Evolutionary conservation across 2,329 filamentous ascomycete genomes (phyloP).

Genomic region (Clathrospora elynae): DNA sequence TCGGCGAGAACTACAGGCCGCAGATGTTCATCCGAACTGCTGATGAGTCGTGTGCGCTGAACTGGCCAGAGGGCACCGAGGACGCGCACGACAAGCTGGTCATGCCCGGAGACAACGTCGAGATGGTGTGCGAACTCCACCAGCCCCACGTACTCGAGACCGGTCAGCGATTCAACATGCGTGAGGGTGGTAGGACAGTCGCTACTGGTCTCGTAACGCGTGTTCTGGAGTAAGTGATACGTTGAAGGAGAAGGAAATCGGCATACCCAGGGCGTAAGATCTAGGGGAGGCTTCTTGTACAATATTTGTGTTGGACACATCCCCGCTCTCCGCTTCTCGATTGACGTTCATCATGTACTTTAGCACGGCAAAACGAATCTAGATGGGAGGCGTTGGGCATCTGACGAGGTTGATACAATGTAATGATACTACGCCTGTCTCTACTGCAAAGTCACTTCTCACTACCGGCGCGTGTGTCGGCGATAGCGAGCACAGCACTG

Average conservation of each 20-base stretch:
- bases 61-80: slow-evolving; percentile 83
- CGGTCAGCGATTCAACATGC: slow-evolving; percentile 96
- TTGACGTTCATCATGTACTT: slow-evolving; percentile 32
- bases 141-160: slow-evolving; percentile 85
- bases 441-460: no score
- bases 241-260: slow-evolving; percentile 1
- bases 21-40: slow-evolving; percentile 96
- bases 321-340: slow-evolving; percentile 34
- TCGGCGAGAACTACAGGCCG: slow-evolving; percentile 94
- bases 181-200: slow-evolving; percentile 80
- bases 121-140: slow-evolving; percentile 90
- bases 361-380: slow-evolving; percentile 32
- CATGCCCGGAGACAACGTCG: slow-evolving; percentile 98
- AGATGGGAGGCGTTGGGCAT: slow-evolving; percentile 29
- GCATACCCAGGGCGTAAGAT: slow-evolving; percentile 16
- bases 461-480: no score
- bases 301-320: slow-evolving; percentile 28
- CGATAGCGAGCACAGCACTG: no score
- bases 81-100: slow-evolving; percentile 77
- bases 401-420: slow-evolving; percentile 24
- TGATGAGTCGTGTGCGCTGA: slow-evolving; percentile 73
- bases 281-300: slow-evolving; percentile 27
- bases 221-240: slow-evolving; percentile 40
- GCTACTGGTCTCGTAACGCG: slow-evolving; percentile 49
- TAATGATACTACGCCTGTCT: slow-evolving; percentile 26